Evolutionary conservation across 345 rosid genomes (phyloP), one percentile per base, ranked within the genome.

Genomic region (Camelina hispida): DNA sequence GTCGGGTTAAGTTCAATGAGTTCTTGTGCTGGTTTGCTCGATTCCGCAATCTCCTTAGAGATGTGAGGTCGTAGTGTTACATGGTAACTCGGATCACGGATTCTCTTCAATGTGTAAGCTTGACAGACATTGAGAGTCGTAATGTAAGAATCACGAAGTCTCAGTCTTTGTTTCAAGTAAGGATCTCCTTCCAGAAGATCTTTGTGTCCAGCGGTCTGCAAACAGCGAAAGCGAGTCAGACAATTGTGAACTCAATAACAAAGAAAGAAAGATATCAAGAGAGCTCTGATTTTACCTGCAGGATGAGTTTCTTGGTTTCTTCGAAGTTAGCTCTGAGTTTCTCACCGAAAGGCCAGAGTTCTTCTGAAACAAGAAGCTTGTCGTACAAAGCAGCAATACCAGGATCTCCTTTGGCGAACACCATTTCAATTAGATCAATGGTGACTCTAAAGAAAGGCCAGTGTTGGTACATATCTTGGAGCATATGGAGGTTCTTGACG

Each of bases 381-480:
- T 95, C 99, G 48, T 79, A 88, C 82, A 89, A 61, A 51, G 96
- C 91, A 20, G 99, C 98, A 5, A 96, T 96, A 38, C 91, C 91
- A 0, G 96, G 98, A 77, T 93, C 92, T 58, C 98, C 99, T 85
- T 95, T 96, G 63, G 99, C 99, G 9, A 96, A 96, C 77, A 96
- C 99, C 99, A 96, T 96, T 80, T 96, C 98, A 43, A 96, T 88
- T 53, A 96, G 83, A 82, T 96, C 99, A 55, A 96, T 87, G 20
- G 99, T 96, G 80, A 93, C 98, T 74, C 97, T 85, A 69, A 93
- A 96, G 85, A 96, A 96, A 25, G 99, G 99, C 99, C 99, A 96
- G 66, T 69, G 62, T 25, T 89, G 77, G 85, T 96, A 96, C 98
- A 95, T 95, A 71, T 82, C 83, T 64, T 83, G 97, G 70, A 96